Evolutionary conservation across 2,329 filamentous ascomycete species (phyloP).

Genomic region (Trichoderma brevicompactum): DNA sequence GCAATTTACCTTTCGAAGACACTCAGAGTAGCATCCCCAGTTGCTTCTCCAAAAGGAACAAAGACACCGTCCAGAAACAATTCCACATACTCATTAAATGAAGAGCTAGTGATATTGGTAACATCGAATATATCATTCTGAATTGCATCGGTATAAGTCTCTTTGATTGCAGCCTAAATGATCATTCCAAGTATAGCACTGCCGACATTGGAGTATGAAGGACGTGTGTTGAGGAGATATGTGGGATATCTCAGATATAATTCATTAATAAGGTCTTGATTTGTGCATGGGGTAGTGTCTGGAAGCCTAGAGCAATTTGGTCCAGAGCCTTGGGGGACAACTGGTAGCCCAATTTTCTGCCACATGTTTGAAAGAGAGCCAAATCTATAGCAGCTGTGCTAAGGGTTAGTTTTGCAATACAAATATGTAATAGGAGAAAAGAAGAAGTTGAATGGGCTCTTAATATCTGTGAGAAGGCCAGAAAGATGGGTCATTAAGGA

Average conservation of each 20-base stretch:
- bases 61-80: slow-evolving; percentile 39
- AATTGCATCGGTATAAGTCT: slow-evolving; percentile 40
- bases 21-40: slow-evolving; percentile 43
- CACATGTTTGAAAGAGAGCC: background rate
- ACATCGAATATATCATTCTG: background rate
- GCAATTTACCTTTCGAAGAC: slow-evolving; percentile 35
- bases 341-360: slow-evolving; percentile 5
- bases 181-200: slow-evolving; percentile 51
- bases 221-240: slow-evolving; percentile 49
- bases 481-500: slow-evolving; percentile 52
- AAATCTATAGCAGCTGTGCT: slow-evolving; percentile 1
- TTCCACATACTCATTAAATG: slow-evolving; percentile 37
- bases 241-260: slow-evolving; percentile 43
- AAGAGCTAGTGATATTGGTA: slow-evolving; percentile 16
- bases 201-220: slow-evolving; percentile 55
- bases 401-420: background rate
- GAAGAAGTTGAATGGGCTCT: slow-evolving; percentile 17
- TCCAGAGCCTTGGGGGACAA: background rate
- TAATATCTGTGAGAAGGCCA: slow-evolving; percentile 48
- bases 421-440: background rate
- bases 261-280: slow-evolving; percentile 37
- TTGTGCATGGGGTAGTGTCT: background rate
- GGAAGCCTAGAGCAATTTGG: slow-evolving; percentile 6
- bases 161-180: slow-evolving; percentile 50
- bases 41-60: slow-evolving; percentile 42